Base-by-base conservation (phyloP, 2,329 filamentous ascomycete genomes). In the Epicoccum nigrum region DNA sequence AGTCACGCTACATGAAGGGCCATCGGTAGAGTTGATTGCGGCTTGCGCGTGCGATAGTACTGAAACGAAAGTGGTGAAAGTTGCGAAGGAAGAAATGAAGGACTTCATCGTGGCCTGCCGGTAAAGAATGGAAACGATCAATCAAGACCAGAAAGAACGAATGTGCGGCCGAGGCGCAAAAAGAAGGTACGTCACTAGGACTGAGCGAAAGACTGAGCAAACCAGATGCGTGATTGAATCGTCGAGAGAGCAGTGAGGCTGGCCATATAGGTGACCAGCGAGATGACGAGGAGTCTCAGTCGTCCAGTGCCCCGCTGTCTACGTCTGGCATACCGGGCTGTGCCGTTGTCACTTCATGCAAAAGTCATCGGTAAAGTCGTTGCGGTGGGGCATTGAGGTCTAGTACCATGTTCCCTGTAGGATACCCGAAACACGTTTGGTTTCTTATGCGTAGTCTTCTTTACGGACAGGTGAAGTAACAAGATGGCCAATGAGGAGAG, bases 381-480 rank as follows among this genome's bases (percentile, higher is more conserved):
- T 32, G 38, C 2, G 19, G 31, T 23, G 23, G 39, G 39, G 17
- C 19, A 19, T 17, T 21, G 23, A 21, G 21, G 4, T 25, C 31
- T 37, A 15, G 53, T 50, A 52, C 34, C 27, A n/a, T 21, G 19
- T 54, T 51, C 63, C 56, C 52, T 56, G 58, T 37, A 16, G 13
- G 40, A 23, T 45, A 48, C 43, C 58, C 59, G 62, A 68, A 69
- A 69, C 67, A 67, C 64, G 63, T 69, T 65, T 64, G 31, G 57
- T 58, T 59, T 59, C 58, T 51, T 60, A 28, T 49, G 51, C 51
- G 48, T 54, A 25, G 44, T 48, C 25, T 8, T 37, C 17, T 3
- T 19, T 19, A 7, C 15, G 30, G 21, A 19, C 13, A 25, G 32
- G 23, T 51, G 47, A 37, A 38, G 28, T 34, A 11, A 40, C 16